Conservation (phyloP, 2,329 filamentous ascomycete species). For the Alternaria rosae region DNA sequence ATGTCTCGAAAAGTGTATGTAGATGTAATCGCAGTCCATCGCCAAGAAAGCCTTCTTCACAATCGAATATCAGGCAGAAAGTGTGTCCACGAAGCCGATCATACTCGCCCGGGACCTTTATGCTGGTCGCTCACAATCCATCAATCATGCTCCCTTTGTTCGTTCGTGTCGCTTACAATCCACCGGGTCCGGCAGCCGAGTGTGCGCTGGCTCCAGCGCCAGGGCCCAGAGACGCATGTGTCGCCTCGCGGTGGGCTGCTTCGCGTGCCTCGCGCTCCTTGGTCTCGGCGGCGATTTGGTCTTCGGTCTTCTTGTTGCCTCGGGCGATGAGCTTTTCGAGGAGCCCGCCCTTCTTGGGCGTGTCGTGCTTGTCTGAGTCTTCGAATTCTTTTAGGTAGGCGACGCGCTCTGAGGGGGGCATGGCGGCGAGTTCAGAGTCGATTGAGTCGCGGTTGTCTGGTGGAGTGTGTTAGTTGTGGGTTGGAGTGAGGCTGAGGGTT, state of each 20-base stretch:
- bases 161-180: conserved; percentile 6
- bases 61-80: neutral
- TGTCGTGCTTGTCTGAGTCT: conserved; percentile 42
- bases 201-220: conserved; percentile 26
- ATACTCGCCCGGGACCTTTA: neutral
- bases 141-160: neutral
- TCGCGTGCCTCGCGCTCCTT: conserved; percentile 29
- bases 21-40: conserved; percentile 7
- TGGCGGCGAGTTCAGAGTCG: conserved; percentile 44
- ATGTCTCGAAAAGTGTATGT: conserved; percentile 3
- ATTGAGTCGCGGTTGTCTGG: conserved; percentile 41
- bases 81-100: neutral
- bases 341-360: conserved; percentile 43
- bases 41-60: conserved; percentile 7
- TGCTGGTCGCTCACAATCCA: neutral
- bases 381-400: conserved; percentile 47
- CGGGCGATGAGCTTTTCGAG: conserved; percentile 44
- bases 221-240: conserved; percentile 20
- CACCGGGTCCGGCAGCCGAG: conserved; percentile 24
- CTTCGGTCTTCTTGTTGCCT: conserved; percentile 47
- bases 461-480: neutral
- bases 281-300: conserved; percentile 39
- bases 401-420: conserved; percentile 44
- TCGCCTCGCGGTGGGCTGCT: conserved; percentile 18
- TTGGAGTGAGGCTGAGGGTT: neutral